Conservation (phyloP, 1,284 basidiomycete genomes). For the Trichosporon faecale region DNA sequence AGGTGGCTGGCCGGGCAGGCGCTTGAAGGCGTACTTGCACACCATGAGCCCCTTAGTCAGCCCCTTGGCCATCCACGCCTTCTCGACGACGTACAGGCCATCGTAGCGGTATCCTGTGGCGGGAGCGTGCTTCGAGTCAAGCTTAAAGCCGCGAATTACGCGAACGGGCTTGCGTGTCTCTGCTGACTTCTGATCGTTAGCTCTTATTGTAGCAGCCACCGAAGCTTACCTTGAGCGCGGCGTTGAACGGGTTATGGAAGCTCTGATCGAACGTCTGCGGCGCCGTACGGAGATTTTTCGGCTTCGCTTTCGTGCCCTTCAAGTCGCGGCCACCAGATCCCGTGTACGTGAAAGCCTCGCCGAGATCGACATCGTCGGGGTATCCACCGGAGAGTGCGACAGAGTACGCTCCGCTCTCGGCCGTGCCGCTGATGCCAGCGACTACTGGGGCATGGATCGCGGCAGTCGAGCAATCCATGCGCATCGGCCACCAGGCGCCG, state of each 20-base stretch:
- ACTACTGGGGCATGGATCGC: conserved; percentile 45
- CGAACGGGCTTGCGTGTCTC: conserved; percentile 51
- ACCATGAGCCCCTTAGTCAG: conserved; percentile 40
- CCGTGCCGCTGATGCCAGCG: conserved; percentile 43
- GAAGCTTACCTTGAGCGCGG: conserved; percentile 36
- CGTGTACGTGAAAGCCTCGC: conserved; percentile 45
- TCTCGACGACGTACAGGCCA: conserved; percentile 51
- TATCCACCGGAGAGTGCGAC: conserved; percentile 53
- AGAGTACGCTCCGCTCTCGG: conserved; percentile 47
- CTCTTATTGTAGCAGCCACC: background rate
- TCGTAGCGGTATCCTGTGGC: conserved; percentile 51
- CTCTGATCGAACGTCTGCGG: conserved; percentile 51
- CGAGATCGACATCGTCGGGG: conserved; percentile 46
- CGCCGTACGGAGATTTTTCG: conserved; percentile 52
- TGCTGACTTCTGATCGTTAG: conserved; percentile 27
- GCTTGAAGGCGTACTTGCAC: conserved; percentile 42
- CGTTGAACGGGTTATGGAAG: conserved; percentile 49
- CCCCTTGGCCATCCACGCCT: conserved; percentile 44
- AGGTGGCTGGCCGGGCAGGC: conserved; percentile 34
- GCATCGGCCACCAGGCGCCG: conserved; percentile 39
- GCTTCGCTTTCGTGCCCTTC: conserved; percentile 48
- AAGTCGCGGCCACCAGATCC: conserved; percentile 42
- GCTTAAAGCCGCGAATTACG: conserved; percentile 55
- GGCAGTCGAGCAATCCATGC: conserved; percentile 44
- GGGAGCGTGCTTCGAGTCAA: conserved; percentile 38